These are phyloP conservation scores for Apiosordaria backusii DNA, from an alignment of 495 filamentous ascomycete genomes.

Conservation along the genomic window DNA sequence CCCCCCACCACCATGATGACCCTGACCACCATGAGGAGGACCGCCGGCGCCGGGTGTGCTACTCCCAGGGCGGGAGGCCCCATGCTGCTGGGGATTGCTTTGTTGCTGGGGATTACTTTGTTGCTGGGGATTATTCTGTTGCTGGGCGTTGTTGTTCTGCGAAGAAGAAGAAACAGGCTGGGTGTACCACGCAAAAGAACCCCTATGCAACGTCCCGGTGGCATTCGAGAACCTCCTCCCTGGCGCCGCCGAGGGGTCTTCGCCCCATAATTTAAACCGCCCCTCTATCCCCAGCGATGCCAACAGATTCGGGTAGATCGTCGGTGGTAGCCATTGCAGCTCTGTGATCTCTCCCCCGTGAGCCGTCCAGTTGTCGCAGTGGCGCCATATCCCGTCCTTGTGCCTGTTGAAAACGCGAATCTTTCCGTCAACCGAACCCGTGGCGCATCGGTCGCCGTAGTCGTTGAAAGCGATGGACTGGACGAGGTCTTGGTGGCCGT, in stretches of 20 bases:
- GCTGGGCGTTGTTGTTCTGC: no score
- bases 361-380: constrained; percentile 84
- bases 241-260: constrained; percentile 71
- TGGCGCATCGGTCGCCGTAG: constrained; percentile 86
- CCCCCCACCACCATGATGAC: no score
- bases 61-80: no score
- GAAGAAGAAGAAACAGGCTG: no score
- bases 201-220: not conserved
- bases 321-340: constrained; percentile 72
- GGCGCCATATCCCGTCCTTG: constrained; percentile 69
- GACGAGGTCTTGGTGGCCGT: constrained; percentile 67
- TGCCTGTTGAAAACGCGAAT: constrained; percentile 87
- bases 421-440: constrained; percentile 86
- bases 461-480: constrained; percentile 67
- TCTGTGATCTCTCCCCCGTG: constrained; percentile 83
- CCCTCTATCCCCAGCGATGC: constrained; percentile 78
- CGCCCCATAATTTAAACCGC: constrained; percentile 83
- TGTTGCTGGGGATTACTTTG: no score
- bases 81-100: no score
- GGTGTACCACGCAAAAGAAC: not conserved
- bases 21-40: not conserved
- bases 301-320: constrained; percentile 54
- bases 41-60: no score
- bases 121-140: no score
- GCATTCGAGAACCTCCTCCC: constrained; percentile 69